Evolutionary conservation across 2,329 filamentous ascomycete genomes (phyloP), one percentile per base, ranked within the genome.

Genomic region (Arthrobotrys entomopaga): DNA sequence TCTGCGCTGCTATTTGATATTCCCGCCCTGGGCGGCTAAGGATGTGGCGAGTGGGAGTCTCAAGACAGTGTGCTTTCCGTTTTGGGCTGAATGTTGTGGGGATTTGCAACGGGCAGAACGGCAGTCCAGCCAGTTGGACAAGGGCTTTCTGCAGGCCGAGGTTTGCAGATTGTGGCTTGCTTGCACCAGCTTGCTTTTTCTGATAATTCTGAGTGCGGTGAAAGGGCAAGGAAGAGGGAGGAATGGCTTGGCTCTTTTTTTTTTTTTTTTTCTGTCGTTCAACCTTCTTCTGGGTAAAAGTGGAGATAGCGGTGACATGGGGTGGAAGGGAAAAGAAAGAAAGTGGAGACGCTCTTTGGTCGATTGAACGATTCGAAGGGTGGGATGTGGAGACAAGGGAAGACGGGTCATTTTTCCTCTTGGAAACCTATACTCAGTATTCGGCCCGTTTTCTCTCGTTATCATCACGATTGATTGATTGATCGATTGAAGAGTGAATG

Each of bases 71-170:
- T 65, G 54, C 53, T 71, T 71, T 59, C 53, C 58, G 49, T 34
- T 43, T 60, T 61, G 49, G 40, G 69, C 43, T 13, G 20, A 49
- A 20, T 20, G 38, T 16, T 38, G 46, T 43, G 67, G 58, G 54
- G 61, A 50, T 46, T 57, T 54, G 38, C 29, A 54, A 56, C 46
- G 56, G 69, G 63, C 61, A 66, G 29, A 16, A 73, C 69, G 69
- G 69, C 56, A 73, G 63, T 66, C 69, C 60, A 66, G 69, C 69
- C 69, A 59, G 69, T 73, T 73, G 69, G 69, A 73, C 69, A 73
- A 63, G 67, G 67, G 69, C 42, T 13, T 34, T 22, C 13, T 46
- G 42, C 13, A 13, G 42, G 8, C 16, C 49, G 59, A 52, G 38
- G 54, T 20, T 48, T 61, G 56, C 56, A 69, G 53, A 60, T 65